Conservation (phyloP, 2,329 filamentous ascomycete genomes). For the Pestalotiopsis sp. region DNA sequence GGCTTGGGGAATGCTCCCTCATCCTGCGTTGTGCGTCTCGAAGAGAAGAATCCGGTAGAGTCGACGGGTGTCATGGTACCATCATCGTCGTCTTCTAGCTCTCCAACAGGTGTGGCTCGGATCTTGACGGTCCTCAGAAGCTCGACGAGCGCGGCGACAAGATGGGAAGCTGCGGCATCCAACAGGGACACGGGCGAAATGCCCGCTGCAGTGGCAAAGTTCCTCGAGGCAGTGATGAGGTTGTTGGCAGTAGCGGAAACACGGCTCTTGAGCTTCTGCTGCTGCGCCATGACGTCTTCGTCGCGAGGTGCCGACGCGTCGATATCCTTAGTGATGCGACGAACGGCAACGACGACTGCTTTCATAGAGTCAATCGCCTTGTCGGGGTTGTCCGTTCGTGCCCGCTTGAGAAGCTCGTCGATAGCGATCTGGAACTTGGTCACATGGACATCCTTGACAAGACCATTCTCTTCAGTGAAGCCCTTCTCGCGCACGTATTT, state of each 20-base stretch:
- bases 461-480: conserved; percentile 70
- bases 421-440: conserved; percentile 95
- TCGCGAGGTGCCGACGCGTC: conserved; percentile 58
- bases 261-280: conserved; percentile 73
- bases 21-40: conserved; percentile 46
- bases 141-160: conserved; percentile 84
- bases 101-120: conserved; percentile 70
- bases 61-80: conserved; percentile 66
- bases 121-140: conserved; percentile 85
- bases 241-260: conserved; percentile 95
- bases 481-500: conserved; percentile 66
- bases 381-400: conserved; percentile 72
- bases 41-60: conserved; percentile 67
- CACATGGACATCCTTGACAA: conserved; percentile 89
- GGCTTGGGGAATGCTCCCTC: conserved; percentile 34
- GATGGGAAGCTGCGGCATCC: conserved; percentile 89
- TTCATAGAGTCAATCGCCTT: conserved; percentile 86
- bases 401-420: conserved; percentile 82
- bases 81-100: conserved; percentile 79
- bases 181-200: conserved; percentile 91
- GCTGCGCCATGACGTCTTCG: conserved; percentile 57
- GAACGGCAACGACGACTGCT: conserved; percentile 77
- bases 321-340: conserved; percentile 82
- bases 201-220: conserved; percentile 80
- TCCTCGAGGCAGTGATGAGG: conserved; percentile 91